Conservation (phyloP, 2,329 filamentous ascomycete species). For the Penicillium sp. region DNA sequence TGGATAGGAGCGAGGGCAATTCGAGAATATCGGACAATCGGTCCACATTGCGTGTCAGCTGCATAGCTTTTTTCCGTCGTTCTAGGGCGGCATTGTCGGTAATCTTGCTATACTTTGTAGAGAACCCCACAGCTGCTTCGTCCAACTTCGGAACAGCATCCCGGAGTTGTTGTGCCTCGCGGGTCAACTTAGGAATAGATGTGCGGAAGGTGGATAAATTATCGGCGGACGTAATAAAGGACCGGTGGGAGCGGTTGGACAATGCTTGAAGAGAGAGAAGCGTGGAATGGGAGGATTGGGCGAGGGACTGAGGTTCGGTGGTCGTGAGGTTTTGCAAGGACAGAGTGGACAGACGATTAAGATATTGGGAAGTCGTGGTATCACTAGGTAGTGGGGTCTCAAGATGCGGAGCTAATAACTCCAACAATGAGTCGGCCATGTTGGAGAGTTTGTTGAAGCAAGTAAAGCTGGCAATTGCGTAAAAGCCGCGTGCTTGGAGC, state of each 20-base stretch:
- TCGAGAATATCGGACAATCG: slow-evolving; percentile 88
- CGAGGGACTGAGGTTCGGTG: slow-evolving; percentile 75
- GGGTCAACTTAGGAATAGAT: slow-evolving; percentile 70
- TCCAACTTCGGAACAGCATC: slow-evolving; percentile 77
- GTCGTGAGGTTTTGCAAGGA: slow-evolving; percentile 70
- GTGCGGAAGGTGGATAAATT: slow-evolving; percentile 71
- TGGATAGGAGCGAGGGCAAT: slow-evolving; percentile 79
- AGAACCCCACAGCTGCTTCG: slow-evolving; percentile 74
- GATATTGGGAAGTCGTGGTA: slow-evolving; percentile 59
- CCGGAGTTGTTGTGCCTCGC: slow-evolving; percentile 66
- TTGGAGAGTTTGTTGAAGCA: slow-evolving; percentile 6
- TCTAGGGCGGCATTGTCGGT: slow-evolving; percentile 69
- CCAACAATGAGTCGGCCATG: slow-evolving; percentile 73
- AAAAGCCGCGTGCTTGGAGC: slow-evolving; percentile 11
- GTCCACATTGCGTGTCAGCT: slow-evolving; percentile 83
- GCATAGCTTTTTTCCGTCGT: slow-evolving; percentile 73
- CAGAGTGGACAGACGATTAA: slow-evolving; percentile 74
- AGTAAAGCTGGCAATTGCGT: slow-evolving; percentile 9
- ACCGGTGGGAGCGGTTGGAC: slow-evolving; percentile 84
- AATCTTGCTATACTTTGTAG: slow-evolving; percentile 75
- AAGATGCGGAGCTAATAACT: slow-evolving; percentile 67
- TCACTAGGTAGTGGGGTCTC: slow-evolving; percentile 39
- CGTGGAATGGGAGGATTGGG: slow-evolving; percentile 76
- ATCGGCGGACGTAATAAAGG: slow-evolving; percentile 76
- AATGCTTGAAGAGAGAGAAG: slow-evolving; percentile 82